Base-by-base conservation (phyloP, 805 yeast genomes). In the Starmerella kuoi region DNA sequence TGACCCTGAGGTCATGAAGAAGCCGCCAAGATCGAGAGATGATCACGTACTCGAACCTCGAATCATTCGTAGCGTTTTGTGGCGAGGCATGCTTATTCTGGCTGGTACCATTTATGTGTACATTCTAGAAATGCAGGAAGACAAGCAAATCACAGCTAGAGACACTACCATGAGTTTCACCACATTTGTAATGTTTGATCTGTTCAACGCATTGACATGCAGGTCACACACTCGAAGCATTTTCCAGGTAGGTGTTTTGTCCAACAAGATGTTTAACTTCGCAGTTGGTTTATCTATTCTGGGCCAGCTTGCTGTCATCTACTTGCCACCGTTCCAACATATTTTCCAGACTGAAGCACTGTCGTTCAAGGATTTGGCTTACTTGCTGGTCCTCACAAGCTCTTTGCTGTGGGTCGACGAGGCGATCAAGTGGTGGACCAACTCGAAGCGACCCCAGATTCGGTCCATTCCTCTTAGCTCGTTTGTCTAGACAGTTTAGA, bases 121-220 rank as follows among this genome's bases (percentile, higher is more conserved):
- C 60, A 66, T 83, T 34, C 72, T 74, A 48, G 96, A 88, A 61
- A 85, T 88, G 94, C 71, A 74, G 19, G 67, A 64, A 47, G 94
- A 84, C 54, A 73, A 76, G 23, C 73, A 72, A 47, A 77, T 88
- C 43, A 86, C 96, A 2, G 79, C 88, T 12, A 79, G 98, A 63
- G 98, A 91, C 60, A 91, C 98, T 18, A 91, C 99, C 1, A 91
- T 91, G 98, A 88, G 98, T 0, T 91, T 91, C 58, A 91, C 97
- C 0, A 84, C 97, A 59, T 91, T 91, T 64, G 98, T 91, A 9
- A 68, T 88, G 43, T 91, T 78, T 57, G 99, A 91, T 62, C 82
- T 91, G 93, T 91, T 91, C 67, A 91, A 87, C 62, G 99, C 99
- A 0, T 67, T 91, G 51, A 69, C 94, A 14, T 88, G 96, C 62